Conservation (phyloP, 2,329 filamentous ascomycete species). For the Pestalotiopsis sp. region DNA sequence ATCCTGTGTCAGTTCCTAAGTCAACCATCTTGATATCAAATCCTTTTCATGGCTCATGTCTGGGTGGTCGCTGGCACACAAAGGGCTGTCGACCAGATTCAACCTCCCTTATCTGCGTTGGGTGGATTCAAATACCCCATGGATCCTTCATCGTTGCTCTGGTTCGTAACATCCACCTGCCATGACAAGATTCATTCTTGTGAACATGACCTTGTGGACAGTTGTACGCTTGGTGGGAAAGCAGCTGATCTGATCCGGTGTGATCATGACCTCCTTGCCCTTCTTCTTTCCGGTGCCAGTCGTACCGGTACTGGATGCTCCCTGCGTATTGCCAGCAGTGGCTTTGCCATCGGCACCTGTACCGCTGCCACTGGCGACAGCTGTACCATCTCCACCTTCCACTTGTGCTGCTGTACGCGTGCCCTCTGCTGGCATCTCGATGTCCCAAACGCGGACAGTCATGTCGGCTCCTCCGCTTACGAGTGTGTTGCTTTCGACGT, state of each 20-base stretch:
- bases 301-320: slow-evolving; percentile 30
- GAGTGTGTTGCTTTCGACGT: slow-evolving; percentile 86
- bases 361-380: slow-evolving; percentile 42
- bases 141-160: neutral
- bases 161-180: slow-evolving; percentile 73
- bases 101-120: neutral
- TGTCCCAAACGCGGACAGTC: slow-evolving; percentile 93
- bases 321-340: slow-evolving; percentile 29
- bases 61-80: neutral
- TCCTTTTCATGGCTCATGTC: neutral
- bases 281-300: slow-evolving; percentile 64
- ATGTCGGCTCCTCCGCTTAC: slow-evolving; percentile 90
- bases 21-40: neutral
- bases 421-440: slow-evolving; percentile 71
- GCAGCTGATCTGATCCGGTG: slow-evolving; percentile 89
- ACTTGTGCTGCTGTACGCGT: slow-evolving; percentile 39
- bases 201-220: slow-evolving; percentile 91
- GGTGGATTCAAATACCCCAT: neutral
- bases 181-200: slow-evolving; percentile 90
- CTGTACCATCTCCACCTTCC: slow-evolving; percentile 37
- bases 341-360: slow-evolving; percentile 43
- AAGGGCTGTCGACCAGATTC: neutral
- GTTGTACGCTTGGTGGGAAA: slow-evolving; percentile 97
- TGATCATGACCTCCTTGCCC: slow-evolving; percentile 86
- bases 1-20: neutral